Evolutionary conservation across 2,329 filamentous ascomycete species (phyloP).

Genomic region (Amylocarpus encephaloides): DNA sequence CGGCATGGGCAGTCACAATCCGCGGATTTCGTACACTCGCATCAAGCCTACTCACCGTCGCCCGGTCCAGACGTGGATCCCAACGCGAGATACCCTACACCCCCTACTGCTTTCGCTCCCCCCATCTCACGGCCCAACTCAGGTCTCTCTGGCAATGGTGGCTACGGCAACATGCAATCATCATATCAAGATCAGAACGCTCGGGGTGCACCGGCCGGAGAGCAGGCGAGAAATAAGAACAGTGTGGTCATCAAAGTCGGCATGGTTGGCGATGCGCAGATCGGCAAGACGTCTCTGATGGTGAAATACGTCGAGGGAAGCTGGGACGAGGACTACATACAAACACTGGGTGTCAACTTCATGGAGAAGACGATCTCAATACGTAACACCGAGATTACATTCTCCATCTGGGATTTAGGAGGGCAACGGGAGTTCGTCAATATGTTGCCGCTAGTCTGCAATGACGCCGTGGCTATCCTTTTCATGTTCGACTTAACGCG

Average conservation of each 20-base stretch:
- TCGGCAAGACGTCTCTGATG: conserved; percentile 98
- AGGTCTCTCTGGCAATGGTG: conserved; percentile 28
- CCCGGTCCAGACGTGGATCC: conserved; percentile 26
- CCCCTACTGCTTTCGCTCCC: conserved; percentile 28
- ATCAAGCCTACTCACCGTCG: conserved; percentile 24
- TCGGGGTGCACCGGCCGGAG: conserved; percentile 20
- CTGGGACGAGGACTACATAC: conserved; percentile 99
- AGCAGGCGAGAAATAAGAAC: conserved; percentile 39
- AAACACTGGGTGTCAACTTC: conserved; percentile 97
- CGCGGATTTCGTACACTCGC: conserved; percentile 28
- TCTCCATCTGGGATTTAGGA: conserved; percentile 98
- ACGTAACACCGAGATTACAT: conserved; percentile 98
- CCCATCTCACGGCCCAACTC: conserved; percentile 31
- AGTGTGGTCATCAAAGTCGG: conserved; percentile 98
- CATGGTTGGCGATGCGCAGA: conserved; percentile 98
- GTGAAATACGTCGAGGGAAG: conserved; percentile 99
- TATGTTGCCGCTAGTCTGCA: conserved; percentile 98
- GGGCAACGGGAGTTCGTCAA: conserved; percentile 99
- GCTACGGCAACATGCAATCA: conserved; percentile 28
- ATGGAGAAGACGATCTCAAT: conserved; percentile 99
- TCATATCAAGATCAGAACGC: conserved; percentile 31
- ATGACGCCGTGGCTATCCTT: conserved; percentile 94
- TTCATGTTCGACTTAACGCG: conserved; percentile 99
- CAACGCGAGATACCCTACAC: conserved; percentile 29
- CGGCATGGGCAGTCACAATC: conserved; percentile 31